Evolutionary conservation across 805 yeast species (phyloP).

Genomic region (Metschnikowia proteae): DNA sequence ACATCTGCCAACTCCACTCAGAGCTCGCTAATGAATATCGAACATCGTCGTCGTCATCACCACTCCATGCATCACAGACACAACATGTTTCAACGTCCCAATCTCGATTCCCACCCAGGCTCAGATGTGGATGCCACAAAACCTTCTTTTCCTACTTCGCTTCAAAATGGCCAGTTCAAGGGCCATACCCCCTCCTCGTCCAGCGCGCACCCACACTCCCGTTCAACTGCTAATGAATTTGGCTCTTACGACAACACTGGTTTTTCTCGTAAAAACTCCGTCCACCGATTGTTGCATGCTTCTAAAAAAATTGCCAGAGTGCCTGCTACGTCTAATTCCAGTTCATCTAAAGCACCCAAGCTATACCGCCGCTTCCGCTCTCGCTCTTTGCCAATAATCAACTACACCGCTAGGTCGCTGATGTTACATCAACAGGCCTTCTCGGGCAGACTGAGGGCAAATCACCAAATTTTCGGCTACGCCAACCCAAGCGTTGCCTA

Average conservation of each 20-base stretch:
- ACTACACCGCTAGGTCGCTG: slow-evolving; percentile 23
- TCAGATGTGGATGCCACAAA: not conserved
- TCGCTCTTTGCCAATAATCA: slow-evolving; percentile 41
- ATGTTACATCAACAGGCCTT: slow-evolving; percentile 14
- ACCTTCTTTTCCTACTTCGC: slow-evolving; percentile 1
- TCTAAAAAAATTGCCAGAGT: slow-evolving; percentile 14
- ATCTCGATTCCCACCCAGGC: slow-evolving; percentile 14
- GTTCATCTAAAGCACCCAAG: slow-evolving; percentile 27
- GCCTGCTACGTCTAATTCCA: slow-evolving; percentile 7
- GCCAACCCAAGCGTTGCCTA: slow-evolving; percentile 6
- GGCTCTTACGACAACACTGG: slow-evolving; percentile 5
- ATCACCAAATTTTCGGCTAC: slow-evolving; percentile 19
- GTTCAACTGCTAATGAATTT: slow-evolving; percentile 1
- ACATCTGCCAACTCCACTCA: not conserved
- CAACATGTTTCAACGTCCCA: slow-evolving; percentile 21
- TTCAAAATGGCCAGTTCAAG: slow-evolving; percentile 1
- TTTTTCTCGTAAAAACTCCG: slow-evolving; percentile 10
- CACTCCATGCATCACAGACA: slow-evolving; percentile 15
- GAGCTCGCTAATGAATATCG: slow-evolving; percentile 5
- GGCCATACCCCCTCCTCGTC: slow-evolving; percentile 12
- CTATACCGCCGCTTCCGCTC: slow-evolving; percentile 35
- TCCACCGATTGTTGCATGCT: slow-evolving; percentile 7
- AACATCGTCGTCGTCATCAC: slow-evolving; percentile 7
- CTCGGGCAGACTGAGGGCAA: slow-evolving; percentile 10
- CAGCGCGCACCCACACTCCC: slow-evolving; percentile 3